phyloP scores from a whole-genome alignment of 345 rosid genomes.

The Passiflora organensis region DNA sequence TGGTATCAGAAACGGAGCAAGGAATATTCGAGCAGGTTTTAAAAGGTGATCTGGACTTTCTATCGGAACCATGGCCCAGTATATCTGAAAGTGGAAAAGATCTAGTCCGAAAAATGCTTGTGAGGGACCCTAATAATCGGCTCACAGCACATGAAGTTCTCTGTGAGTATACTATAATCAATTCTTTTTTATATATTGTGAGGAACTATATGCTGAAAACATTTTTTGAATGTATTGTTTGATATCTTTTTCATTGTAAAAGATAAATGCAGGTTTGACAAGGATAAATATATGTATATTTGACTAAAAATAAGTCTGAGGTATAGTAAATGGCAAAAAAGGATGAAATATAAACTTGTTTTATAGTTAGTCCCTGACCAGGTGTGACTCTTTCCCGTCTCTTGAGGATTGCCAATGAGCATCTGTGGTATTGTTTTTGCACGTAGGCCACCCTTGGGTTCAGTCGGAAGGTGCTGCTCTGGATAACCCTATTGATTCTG shows the following conservation, averaged over 20 bases:
- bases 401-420: background rate
- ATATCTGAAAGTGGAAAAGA: conserved; percentile 86
- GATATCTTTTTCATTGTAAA: no score
- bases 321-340: no score
- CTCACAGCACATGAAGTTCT: conserved; percentile 86
- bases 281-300: no score
- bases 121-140: conserved; percentile 75
- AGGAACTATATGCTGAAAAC: no score
- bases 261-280: no score
- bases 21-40: conserved; percentile 97
- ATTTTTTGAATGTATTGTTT: no score
- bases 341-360: background rate
- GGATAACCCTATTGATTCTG: conserved; percentile 92
- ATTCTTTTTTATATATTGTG: background rate
- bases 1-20: conserved; percentile 78
- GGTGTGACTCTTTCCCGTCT: background rate
- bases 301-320: no score
- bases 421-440: background rate
- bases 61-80: conserved; percentile 93
- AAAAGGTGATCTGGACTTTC: conserved; percentile 85
- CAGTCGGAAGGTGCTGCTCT: conserved; percentile 79
- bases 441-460: conserved; percentile 96
- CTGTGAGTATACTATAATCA: conserved; percentile 41
- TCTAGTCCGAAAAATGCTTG: conserved; percentile 79
- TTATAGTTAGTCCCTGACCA: background rate